phyloP scores from a whole-genome alignment of 2,329 filamentous ascomycete species.

The Penicillium corylophilum region DNA sequence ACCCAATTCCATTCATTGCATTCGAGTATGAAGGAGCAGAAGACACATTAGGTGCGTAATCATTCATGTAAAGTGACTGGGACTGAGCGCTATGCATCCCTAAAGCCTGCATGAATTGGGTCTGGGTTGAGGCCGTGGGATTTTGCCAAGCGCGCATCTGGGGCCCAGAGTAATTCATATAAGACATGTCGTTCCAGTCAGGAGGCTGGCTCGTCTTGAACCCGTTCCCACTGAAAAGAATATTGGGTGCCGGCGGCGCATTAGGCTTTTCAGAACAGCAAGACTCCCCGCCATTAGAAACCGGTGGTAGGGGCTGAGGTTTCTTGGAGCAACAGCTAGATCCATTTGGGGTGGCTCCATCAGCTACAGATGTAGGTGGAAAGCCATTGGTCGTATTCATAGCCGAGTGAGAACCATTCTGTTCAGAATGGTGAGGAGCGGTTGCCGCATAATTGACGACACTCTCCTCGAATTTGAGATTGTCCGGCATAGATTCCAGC shows the following conservation, averaged over 20 bases:
- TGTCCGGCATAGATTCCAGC: slow-evolving; percentile 29
- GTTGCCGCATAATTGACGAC: slow-evolving; percentile 6
- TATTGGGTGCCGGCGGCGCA: background rate
- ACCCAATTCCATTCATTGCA: slow-evolving; percentile 16
- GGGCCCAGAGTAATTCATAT: slow-evolving; percentile 13
- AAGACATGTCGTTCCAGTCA: slow-evolving; percentile 14
- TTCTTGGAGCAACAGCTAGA: slow-evolving; percentile 29
- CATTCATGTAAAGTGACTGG: slow-evolving; percentile 16
- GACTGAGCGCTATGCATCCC: slow-evolving; percentile 9
- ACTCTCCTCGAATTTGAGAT: slow-evolving; percentile 23
- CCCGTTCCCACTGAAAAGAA: background rate
- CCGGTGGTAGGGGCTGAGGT: slow-evolving; percentile 2
- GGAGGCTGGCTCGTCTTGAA: slow-evolving; percentile 8
- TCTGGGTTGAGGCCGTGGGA: slow-evolving; percentile 14
- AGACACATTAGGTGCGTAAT: slow-evolving; percentile 14
- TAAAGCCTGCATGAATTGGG: slow-evolving; percentile 17
- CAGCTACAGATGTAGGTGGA: background rate
- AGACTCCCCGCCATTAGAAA: slow-evolving; percentile 21
- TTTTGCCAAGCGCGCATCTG: slow-evolving; percentile 26
- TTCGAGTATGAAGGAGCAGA: slow-evolving; percentile 13
- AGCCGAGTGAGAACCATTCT: slow-evolving; percentile 3
- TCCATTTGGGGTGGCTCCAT: background rate
- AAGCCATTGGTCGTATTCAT: background rate
- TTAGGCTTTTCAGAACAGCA: slow-evolving; percentile 30
- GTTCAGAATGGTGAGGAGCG: slow-evolving; percentile 9